Evolutionary conservation across 208 protist species (phyloP), one percentile per base, ranked within the genome.

Genomic region (Leishmania turanica): DNA sequence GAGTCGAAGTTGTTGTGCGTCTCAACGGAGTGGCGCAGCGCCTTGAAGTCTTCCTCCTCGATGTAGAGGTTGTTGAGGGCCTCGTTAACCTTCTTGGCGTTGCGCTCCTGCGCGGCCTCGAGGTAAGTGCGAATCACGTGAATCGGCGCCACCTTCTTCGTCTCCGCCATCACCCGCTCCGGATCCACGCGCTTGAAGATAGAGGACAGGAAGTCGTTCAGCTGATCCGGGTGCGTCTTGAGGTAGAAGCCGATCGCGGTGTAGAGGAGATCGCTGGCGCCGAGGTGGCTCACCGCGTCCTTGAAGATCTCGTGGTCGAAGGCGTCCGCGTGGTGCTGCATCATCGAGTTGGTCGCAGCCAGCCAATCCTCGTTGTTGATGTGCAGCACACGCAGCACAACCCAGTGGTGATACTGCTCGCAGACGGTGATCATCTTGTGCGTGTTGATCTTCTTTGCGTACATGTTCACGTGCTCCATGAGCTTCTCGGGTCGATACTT

Each of bases 401-500:
- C 88, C 99, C 99, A 99, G 84, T 99, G 96, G 78, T 98, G 92
- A 86, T 99, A 97, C 58, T 95, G 83, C 82, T 99, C 93, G 86
- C 98, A 99, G 31, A 88, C 91, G 58, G 91, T 80, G 72, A 99
- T 96, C 85, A 99, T 90, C 87, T 99, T 99, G 85, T 99, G 98
- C 54, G 99, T 98, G 91, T 99, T 99, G 80, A 99, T 93, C 80
- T 98, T 95, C 68, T 92, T 95, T 45, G 96, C 96, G 92, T 98
- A 99, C 77, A 99, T 91, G 86, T 99, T 99, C 49, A 99, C 90
- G 91, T 99, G 98, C 84, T 99, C 99, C 91, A 99, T 94, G 19
- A 99, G 93, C 88, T 99, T 99, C 80, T 99, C 98, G n/a, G 98
- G 98, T 80, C 97, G 96, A 92, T 99, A 99, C 87, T 99, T 99